A percentile compares a stretch with the other conserved stretches of the same genome.
phyloP scores from a whole-genome alignment of 1,284 basidiomycete species.

The Grifola frondosa region DNA sequence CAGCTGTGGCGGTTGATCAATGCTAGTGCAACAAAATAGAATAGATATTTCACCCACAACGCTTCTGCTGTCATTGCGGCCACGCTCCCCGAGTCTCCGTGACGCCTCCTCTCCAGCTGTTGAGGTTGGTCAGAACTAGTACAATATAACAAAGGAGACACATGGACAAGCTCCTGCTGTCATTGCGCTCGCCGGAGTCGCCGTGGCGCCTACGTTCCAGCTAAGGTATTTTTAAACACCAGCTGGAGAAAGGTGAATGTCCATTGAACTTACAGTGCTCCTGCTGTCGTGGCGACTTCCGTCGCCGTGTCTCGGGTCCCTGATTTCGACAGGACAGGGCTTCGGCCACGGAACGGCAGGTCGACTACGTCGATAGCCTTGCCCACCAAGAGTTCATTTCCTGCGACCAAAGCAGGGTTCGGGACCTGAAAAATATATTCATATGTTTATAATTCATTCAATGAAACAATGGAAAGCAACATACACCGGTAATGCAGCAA shows the following conservation, averaged over 20 bases:
- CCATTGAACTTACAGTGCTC: constrained; percentile 1
- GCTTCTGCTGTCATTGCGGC: constrained; percentile 11
- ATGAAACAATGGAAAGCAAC: not conserved
- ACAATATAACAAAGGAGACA: not conserved
- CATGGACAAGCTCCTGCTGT: not conserved
- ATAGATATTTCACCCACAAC: not conserved
- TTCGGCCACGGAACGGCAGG: constrained; percentile 14
- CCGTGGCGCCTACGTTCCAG: constrained; percentile 15
- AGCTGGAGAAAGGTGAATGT: not conserved
- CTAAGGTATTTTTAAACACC: not conserved
- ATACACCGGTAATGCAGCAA: constrained; percentile 33
- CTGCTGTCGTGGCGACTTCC: constrained; percentile 18
- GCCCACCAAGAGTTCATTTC: constrained; percentile 16
- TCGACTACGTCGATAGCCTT: constrained; percentile 15
- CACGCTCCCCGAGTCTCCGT: constrained; percentile 2
- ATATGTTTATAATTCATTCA: not conserved
- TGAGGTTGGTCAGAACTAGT: not conserved
- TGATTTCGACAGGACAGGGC: constrained; percentile 12
- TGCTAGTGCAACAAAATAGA: no score
- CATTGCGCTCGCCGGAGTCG: constrained; percentile 12
- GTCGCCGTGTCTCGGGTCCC: constrained; percentile 22
- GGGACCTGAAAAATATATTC: constrained; percentile 6
- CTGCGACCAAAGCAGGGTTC: constrained; percentile 14
- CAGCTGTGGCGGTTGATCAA: not conserved
- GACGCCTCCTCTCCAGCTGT: constrained; percentile 9